These are phyloP conservation scores for Emergomyces pasteurianus DNA, from an alignment of 2,329 filamentous ascomycete species.

Conservation along the genomic window DNA sequence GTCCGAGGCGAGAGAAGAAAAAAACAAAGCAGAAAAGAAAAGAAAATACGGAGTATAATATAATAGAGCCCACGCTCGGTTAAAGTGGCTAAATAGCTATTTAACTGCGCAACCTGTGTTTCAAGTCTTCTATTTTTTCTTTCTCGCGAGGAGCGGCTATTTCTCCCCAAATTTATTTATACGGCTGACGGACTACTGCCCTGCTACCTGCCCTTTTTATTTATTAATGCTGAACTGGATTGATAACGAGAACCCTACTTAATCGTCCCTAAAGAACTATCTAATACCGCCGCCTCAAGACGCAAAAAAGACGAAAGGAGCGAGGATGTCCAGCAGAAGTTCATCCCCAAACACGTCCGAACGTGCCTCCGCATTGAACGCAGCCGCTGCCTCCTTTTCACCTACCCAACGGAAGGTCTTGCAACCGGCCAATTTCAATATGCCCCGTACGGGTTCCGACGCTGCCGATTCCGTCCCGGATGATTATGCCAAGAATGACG, in stretches of 20 bases:
- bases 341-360: neutral
- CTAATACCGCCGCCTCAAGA: neutral
- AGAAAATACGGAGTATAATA: no score
- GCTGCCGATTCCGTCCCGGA: neutral
- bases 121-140: no score
- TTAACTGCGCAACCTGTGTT: neutral
- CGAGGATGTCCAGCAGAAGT: neutral
- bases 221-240: neutral
- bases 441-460: neutral
- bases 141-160: neutral
- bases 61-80: neutral
- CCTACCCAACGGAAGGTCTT: neutral
- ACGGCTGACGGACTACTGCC: no score
- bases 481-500: neutral
- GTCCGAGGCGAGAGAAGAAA: neutral
- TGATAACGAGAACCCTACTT: neutral
- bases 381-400: neutral
- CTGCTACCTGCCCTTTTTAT: neutral
- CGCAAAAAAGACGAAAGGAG: neutral
- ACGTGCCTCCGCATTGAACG: neutral
- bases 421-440: neutral
- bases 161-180: neutral
- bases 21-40: neutral
- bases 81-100: no score
- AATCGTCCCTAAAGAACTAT: neutral